A percentile compares a stretch with the other conserved stretches of the same genome.
These are phyloP conservation scores for Abrus pulchellus DNA, from an alignment of 306 rosid genomes.

Conservation along the genomic window DNA sequence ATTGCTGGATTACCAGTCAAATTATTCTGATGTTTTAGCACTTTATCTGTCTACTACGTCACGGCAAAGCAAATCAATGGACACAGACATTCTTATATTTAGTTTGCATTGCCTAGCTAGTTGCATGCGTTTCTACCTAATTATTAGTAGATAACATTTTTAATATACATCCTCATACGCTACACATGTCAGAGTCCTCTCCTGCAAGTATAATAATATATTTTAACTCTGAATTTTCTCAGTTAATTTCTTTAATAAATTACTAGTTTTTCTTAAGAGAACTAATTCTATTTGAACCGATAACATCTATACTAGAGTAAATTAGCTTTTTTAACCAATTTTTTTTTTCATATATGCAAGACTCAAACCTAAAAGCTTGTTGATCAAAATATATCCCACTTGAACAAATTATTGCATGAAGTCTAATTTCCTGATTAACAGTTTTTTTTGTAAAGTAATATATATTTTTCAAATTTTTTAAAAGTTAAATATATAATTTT, in stretches of 20 bases:
- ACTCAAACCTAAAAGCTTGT: too few relatives aligned
- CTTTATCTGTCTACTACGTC: background rate
- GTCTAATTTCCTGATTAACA: background rate
- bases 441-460: too few relatives aligned
- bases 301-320: too few relatives aligned
- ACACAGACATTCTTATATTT: background rate
- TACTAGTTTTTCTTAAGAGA: too few relatives aligned
- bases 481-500: too few relatives aligned
- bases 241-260: background rate
- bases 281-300: too few relatives aligned
- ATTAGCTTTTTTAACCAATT: too few relatives aligned
- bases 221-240: background rate
- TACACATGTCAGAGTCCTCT: background rate
- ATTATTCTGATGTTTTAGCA: conserved; percentile 10
- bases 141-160: conserved; percentile 11
- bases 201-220: background rate
- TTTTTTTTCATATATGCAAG: too few relatives aligned
- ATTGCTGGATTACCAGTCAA: conserved; percentile 21
- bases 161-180: conserved; percentile 1
- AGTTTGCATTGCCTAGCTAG: background rate
- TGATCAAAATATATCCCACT: too few relatives aligned
- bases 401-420: background rate
- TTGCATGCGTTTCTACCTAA: conserved; percentile 32
- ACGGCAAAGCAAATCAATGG: conserved; percentile 16
- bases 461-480: too few relatives aligned